Percentiles rank a stretch among this genome's conserved stretches.
These are phyloP conservation scores for Tetraselmis chui DNA, from an alignment of 139 green algal genomes.

Conservation along the genomic window DNA sequence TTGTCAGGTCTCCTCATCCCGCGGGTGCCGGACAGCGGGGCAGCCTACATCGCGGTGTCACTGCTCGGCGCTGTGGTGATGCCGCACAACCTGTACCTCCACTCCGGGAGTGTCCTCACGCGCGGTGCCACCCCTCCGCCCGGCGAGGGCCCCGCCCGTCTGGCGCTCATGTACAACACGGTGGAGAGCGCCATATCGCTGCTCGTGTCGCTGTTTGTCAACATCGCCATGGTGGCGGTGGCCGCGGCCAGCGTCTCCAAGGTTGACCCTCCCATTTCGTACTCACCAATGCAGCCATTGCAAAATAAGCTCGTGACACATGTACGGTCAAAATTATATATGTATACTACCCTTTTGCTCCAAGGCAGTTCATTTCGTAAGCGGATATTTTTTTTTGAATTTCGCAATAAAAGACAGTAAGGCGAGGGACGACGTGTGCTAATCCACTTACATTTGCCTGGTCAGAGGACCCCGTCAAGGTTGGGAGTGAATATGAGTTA, in stretches of 20 bases:
- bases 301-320: no score
- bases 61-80: conserved; percentile 80
- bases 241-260: background rate
- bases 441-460: no score
- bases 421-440: no score
- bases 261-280: no score
- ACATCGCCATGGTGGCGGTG: background rate
- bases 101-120: conserved; percentile 41
- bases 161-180: conserved; percentile 65
- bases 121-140: background rate
- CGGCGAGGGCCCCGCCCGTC: background rate
- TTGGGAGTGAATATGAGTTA: no score
- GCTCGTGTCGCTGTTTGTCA: conserved; percentile 24
- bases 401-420: no score
- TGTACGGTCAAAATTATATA: no score
- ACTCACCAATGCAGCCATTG: no score
- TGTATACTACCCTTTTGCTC: no score
- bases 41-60: conserved; percentile 27
- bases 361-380: no score
- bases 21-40: background rate
- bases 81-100: conserved; percentile 90
- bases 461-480: no score
- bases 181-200: conserved; percentile 69
- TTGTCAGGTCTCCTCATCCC: background rate
- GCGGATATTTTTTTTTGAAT: no score